Evolutionary conservation across 495 filamentous ascomycete genomes (phyloP).

Genomic region (Neohortaea acidophila): DNA sequence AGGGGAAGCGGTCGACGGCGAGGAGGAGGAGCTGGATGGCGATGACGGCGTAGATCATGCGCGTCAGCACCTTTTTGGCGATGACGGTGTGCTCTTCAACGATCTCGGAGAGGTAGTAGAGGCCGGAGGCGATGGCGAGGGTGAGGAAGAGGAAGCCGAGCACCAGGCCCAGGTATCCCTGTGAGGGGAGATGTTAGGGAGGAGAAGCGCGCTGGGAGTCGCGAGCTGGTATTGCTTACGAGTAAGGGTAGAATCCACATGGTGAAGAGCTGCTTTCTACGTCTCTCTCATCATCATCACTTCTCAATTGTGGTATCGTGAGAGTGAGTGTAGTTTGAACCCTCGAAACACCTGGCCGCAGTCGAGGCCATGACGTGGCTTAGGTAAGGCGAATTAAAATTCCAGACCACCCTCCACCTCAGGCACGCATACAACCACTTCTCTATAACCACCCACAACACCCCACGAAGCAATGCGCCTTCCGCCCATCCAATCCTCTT

Average conservation of each 20-base stretch:
- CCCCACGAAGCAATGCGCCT: not conserved
- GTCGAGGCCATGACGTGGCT: no score
- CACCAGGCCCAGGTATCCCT: constrained; percentile 70
- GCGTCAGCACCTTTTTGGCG: constrained; percentile 66
- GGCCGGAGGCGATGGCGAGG: constrained; percentile 58
- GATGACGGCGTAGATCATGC: constrained; percentile 76
- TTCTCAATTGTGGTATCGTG: no score
- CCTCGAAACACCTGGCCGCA: no score
- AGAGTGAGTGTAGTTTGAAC: no score
- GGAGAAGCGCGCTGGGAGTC: not conserved
- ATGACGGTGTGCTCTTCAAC: constrained; percentile 95
- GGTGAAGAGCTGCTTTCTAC: no score
- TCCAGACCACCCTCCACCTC: no score
- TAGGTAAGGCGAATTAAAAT: no score
- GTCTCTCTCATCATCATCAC: no score
- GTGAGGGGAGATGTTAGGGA: constrained; percentile 41
- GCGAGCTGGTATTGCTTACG: not conserved
- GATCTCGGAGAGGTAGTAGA: constrained; percentile 95
- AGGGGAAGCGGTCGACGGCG: constrained; percentile 71
- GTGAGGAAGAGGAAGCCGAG: constrained; percentile 89
- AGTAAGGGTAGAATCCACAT: constrained; percentile 18
- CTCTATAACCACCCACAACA: no score
- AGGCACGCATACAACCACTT: no score
- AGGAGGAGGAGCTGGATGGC: constrained; percentile 56
- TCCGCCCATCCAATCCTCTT: constrained; percentile 4